phyloP scores from a whole-genome alignment of 495 filamentous ascomycete species.

The Clohesyomyces aquaticus region DNA sequence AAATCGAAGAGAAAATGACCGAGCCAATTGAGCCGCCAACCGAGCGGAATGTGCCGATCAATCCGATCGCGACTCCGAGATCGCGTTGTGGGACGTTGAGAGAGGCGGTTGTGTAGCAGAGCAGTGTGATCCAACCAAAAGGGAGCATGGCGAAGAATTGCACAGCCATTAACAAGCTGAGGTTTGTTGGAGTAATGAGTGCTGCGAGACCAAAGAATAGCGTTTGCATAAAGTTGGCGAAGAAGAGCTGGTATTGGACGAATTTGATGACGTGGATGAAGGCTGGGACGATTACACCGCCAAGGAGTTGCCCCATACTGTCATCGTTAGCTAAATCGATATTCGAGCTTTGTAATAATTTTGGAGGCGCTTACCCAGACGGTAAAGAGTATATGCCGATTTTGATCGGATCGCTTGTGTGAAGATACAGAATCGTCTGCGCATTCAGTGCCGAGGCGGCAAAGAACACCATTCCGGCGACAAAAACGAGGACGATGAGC shows the following conservation, averaged over 20 bases:
- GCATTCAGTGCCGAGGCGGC: conserved; percentile 37
- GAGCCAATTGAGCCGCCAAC: conserved; percentile 41
- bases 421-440: conserved; percentile 43
- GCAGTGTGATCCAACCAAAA: conserved; percentile 46
- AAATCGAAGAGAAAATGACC: conserved; percentile 55
- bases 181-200: conserved; percentile 40
- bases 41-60: conserved; percentile 45
- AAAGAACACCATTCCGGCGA: conserved; percentile 45
- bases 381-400: conserved; percentile 40
- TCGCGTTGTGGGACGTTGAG: conserved; percentile 45
- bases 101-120: conserved; percentile 43
- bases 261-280: conserved; percentile 47
- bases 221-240: conserved; percentile 47
- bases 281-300: conserved; percentile 44
- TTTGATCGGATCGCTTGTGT: conserved; percentile 36
- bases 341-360: background rate
- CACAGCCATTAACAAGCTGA: conserved; percentile 43
- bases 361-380: conserved; percentile 13
- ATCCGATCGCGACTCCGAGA: conserved; percentile 47
- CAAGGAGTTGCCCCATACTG: conserved; percentile 39
- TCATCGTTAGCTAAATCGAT: background rate
- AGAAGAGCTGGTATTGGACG: conserved; percentile 43
- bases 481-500: conserved; percentile 41
- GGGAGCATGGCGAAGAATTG: conserved; percentile 46
- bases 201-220: conserved; percentile 46